Percentiles rank a stretch among this genome's conserved stretches.
Evolutionary conservation across 1,284 basidiomycete genomes (phyloP).

Genomic region (Irpex rosettiformis): DNA sequence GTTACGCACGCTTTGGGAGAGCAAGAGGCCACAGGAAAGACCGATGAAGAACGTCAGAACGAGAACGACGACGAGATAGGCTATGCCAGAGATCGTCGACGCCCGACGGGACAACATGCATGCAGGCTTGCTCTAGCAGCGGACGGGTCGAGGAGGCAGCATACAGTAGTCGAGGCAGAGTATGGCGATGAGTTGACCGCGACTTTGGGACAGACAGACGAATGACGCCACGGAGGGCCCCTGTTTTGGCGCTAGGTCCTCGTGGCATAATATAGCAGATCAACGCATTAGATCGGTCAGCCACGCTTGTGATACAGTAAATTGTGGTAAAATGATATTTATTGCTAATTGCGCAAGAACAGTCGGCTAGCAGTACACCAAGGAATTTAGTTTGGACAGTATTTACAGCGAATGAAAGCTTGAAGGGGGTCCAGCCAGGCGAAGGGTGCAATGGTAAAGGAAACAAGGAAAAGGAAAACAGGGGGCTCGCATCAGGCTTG

Average conservation of each 20-base stretch:
- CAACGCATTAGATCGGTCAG: too few species aligned
- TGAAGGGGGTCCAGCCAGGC: constrained; percentile 2
- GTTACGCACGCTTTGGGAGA: constrained; percentile 68
- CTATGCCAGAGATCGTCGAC: constrained; percentile 27
- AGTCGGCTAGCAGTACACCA: background rate
- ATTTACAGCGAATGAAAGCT: background rate
- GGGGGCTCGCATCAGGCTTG: constrained; percentile 20
- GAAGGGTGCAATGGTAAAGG: background rate
- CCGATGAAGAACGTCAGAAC: constrained; percentile 51
- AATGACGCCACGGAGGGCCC: background rate
- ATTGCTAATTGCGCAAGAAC: background rate
- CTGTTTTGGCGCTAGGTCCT: too few species aligned
- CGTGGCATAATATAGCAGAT: too few species aligned
- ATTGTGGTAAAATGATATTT: background rate
- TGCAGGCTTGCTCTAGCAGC: background rate
- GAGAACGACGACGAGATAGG: constrained; percentile 53
- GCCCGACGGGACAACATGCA: constrained; percentile 23
- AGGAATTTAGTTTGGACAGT: background rate
- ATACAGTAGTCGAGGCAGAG: too few species aligned
- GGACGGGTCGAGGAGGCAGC: background rate
- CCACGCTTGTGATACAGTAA: background rate
- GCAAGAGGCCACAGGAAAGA: constrained; percentile 58
- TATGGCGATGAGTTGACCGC: too few species aligned
- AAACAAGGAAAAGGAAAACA: background rate
- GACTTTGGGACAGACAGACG: too few species aligned